Percentiles rank a stretch among this genome's conserved stretches.
These are phyloP conservation scores for Trichosanthes truncata DNA, from an alignment of 306 rosid genomes.

Conservation along the genomic window DNA sequence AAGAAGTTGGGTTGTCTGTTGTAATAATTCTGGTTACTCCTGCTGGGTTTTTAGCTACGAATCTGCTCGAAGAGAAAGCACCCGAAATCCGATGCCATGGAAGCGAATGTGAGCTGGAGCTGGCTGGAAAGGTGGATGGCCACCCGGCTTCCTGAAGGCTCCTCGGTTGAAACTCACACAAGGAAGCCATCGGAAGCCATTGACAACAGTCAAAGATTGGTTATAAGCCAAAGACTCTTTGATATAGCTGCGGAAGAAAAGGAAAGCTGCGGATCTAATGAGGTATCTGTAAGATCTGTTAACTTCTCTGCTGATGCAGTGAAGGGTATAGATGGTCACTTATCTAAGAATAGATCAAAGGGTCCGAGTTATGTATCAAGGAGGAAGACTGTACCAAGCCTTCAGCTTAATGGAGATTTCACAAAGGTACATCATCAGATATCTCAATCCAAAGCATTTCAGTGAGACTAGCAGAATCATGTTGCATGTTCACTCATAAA, in stretches of 20 bases:
- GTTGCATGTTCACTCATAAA: background rate
- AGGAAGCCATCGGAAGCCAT: slow-evolving; percentile 30
- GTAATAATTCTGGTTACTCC: background rate
- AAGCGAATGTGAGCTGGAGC: slow-evolving; percentile 80
- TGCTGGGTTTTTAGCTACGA: slow-evolving; percentile 34
- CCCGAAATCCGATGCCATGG: slow-evolving; percentile 29
- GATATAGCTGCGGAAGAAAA: slow-evolving; percentile 60
- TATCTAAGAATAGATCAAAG: slow-evolving; percentile 29
- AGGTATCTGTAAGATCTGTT: slow-evolving; percentile 50
- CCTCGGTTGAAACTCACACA: slow-evolving; percentile 40
- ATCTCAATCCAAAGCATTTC: background rate
- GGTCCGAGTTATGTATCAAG: slow-evolving; percentile 38
- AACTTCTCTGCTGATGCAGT: slow-evolving; percentile 26
- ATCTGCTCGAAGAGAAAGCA: slow-evolving; percentile 66
- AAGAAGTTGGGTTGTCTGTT: background rate
- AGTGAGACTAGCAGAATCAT: background rate
- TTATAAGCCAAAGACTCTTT: slow-evolving; percentile 28
- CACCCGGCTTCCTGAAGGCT: slow-evolving; percentile 58
- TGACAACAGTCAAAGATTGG: slow-evolving; percentile 19
- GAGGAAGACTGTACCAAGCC: slow-evolving; percentile 48
- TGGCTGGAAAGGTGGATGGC: slow-evolving; percentile 99
- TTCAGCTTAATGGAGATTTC: slow-evolving; percentile 32
- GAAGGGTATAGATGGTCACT: slow-evolving; percentile 24
- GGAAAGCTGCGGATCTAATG: slow-evolving; percentile 94
- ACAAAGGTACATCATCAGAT: slow-evolving; percentile 31